Conservation (phyloP, 805 yeast species). For the Brettanomyces nanus region DNA sequence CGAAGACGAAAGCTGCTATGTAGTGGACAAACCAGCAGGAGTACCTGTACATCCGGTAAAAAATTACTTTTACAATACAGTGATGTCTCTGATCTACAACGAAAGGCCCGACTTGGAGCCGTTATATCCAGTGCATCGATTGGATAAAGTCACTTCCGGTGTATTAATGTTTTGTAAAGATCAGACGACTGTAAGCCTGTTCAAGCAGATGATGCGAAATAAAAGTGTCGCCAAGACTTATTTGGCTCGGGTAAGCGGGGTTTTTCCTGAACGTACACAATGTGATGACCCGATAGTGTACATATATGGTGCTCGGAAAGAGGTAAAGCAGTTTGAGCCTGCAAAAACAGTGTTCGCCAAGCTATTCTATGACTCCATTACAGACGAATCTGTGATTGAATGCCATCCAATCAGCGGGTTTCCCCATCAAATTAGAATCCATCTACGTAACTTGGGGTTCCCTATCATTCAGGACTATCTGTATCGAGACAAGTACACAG, state of each 20-base stretch:
- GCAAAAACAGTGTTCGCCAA: slow-evolving; percentile 16
- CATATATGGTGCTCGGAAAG: slow-evolving; percentile 19
- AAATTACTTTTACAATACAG: slow-evolving; percentile 33
- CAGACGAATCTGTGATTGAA: slow-evolving; percentile 30
- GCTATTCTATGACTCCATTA: slow-evolving; percentile 18
- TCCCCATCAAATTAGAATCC: slow-evolving; percentile 50
- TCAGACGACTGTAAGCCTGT: background rate
- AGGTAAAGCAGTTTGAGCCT: slow-evolving; percentile 10
- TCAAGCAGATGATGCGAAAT: slow-evolving; percentile 1
- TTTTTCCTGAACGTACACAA: slow-evolving; percentile 26
- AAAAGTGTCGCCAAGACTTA: slow-evolving; percentile 28
- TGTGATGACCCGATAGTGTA: slow-evolving; percentile 30
- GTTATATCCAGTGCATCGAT: slow-evolving; percentile 34
- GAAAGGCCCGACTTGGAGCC: background rate
- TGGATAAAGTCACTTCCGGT: slow-evolving; percentile 45
- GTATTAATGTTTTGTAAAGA: slow-evolving; percentile 35
- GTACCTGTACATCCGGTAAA: slow-evolving; percentile 48
- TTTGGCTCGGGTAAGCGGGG: slow-evolving; percentile 33
- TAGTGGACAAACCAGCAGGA: slow-evolving; percentile 45
- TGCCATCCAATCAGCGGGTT: slow-evolving; percentile 42
- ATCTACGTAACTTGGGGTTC: slow-evolving; percentile 35
- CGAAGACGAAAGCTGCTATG: slow-evolving; percentile 31
- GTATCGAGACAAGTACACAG: slow-evolving; percentile 13
- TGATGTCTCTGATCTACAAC: slow-evolving; percentile 32
- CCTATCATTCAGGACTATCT: slow-evolving; percentile 27